These are phyloP conservation scores for Cunninghamia lanceolata DNA, from an alignment of 75 land plant genomes.

Conservation along the genomic window DNA sequence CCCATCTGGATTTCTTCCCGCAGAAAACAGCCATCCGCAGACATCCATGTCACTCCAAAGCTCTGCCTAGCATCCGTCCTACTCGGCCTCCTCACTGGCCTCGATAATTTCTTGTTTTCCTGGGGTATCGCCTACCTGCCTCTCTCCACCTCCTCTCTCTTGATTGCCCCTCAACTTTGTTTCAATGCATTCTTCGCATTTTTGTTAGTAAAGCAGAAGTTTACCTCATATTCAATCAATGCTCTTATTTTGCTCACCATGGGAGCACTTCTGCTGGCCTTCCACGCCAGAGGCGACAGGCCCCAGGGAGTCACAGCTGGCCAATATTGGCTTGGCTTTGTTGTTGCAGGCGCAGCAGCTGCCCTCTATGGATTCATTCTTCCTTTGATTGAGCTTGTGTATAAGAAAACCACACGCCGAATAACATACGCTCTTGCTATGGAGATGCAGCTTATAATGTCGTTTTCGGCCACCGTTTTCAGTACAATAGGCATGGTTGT, in stretches of 20 bases:
- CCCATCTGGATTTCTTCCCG: slow-evolving; percentile 7
- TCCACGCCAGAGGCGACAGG: too few relatives aligned
- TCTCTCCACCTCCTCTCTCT: slow-evolving; percentile 27
- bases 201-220: too few relatives aligned
- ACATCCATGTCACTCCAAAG: not conserved
- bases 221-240: too few relatives aligned
- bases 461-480: too few relatives aligned
- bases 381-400: slow-evolving; percentile 17
- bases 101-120: slow-evolving; percentile 23
- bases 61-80: not conserved
- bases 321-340: slow-evolving; percentile 20
- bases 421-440: slow-evolving; percentile 21
- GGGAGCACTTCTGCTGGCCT: too few relatives aligned
- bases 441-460: too few relatives aligned
- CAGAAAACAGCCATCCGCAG: slow-evolving; percentile 27
- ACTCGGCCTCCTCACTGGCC: slow-evolving; percentile 19
- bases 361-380: slow-evolving; percentile 17
- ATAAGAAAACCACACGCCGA: slow-evolving; percentile 17
- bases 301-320: not conserved
- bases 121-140: slow-evolving; percentile 24
- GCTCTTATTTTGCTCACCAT: too few relatives aligned
- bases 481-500: too few relatives aligned
- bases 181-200: too few relatives aligned
- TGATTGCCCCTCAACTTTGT: slow-evolving; percentile 2
- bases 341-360: not conserved